These are phyloP conservation scores for Pseudogymnoascus verrucosus DNA, from an alignment of 2,329 filamentous ascomycete species.

Conservation along the genomic window DNA sequence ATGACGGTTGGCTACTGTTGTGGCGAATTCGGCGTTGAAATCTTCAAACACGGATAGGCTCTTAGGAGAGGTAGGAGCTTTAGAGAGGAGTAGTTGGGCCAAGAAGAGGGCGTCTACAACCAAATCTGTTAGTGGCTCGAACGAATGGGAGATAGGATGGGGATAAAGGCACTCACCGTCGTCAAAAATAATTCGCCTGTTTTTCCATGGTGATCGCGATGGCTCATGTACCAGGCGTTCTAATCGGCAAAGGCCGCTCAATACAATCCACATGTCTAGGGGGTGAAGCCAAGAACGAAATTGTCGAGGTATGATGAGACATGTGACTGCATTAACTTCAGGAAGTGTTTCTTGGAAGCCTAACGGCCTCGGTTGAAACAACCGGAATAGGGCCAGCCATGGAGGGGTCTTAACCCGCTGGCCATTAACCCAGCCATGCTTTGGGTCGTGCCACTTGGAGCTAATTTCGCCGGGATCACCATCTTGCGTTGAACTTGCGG, in stretches of 20 bases:
- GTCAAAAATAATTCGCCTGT: too few species aligned
- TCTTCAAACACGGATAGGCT: background rate
- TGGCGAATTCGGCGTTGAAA: background rate
- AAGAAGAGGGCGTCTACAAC: too few species aligned
- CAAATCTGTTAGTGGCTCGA: too few species aligned
- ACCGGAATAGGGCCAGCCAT: conserved; percentile 18
- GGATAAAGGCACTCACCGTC: too few species aligned
- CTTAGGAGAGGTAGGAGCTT: background rate
- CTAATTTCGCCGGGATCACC: background rate
- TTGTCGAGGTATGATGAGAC: conserved; percentile 29
- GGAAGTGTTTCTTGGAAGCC: too few species aligned
- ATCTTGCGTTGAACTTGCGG: conserved; percentile 3
- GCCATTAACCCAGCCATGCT: conserved; percentile 28
- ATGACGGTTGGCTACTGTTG: too few species aligned
- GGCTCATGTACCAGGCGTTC: conserved; percentile 29
- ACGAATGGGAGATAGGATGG: too few species aligned
- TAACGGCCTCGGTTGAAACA: conserved; percentile 18
- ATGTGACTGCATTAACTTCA: conserved; percentile 23
- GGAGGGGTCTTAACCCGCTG: conserved; percentile 21
- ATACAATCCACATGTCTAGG: conserved; percentile 14
- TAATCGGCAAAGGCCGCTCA: conserved; percentile 23
- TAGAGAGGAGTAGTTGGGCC: too few species aligned
- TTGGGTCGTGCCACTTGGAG: conserved; percentile 19
- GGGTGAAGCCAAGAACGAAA: conserved; percentile 24
- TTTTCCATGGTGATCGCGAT: conserved; percentile 18